Base-by-base conservation (phyloP, 2,329 filamentous ascomycete genomes). In the Neopestalotiopsis sp. region DNA sequence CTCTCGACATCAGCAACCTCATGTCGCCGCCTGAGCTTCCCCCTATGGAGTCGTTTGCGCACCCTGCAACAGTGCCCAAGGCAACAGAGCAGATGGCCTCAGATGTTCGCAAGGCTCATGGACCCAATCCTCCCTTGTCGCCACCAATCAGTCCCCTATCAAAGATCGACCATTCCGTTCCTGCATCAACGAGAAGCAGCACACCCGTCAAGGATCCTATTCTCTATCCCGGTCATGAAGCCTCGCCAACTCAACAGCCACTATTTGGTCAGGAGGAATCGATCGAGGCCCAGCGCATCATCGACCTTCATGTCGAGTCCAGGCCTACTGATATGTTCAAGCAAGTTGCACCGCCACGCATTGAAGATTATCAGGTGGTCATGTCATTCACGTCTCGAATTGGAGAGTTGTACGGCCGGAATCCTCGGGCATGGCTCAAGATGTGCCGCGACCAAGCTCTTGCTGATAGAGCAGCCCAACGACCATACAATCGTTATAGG, bases 11-110 rank as follows among this genome's bases (percentile, higher is more conserved):
- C 72, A 85, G 78, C 80, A 89, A 82, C 70, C 80, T 91, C 69
- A 89, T 91, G 85, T 91, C 89, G 28, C 89, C 89, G 40, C 89
- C 89, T 28, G 88, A 90, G 49, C 81, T 82, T n/a, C 76, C 83
- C 42, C 84, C 82, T 63, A 79, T 82, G 53, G 88, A 90, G 71
- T 88, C 79, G 73, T 90, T 90, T 76, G 78, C 74, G 61, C 79
- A 81, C 53, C 12, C 59, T 20, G 69, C 71, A 66, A 70, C 69
- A n/a, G 71, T 67, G 62, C 69, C 72, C 30, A 75, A 70, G 71
- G 69, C 75, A 66, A 76, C 69, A 67, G 71, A 72, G 67, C 67
- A 76, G 65, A 65, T 73, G 62, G 65, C 75, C 63, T 75, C 76
- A 65, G 70, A 75, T 69, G 58, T 74, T 76, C 70, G 80, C 79